Evolutionary conservation across 1,284 basidiomycete species (phyloP), one percentile per base, ranked within the genome.

Genomic region (Stygiomarasmius scandens): DNA sequence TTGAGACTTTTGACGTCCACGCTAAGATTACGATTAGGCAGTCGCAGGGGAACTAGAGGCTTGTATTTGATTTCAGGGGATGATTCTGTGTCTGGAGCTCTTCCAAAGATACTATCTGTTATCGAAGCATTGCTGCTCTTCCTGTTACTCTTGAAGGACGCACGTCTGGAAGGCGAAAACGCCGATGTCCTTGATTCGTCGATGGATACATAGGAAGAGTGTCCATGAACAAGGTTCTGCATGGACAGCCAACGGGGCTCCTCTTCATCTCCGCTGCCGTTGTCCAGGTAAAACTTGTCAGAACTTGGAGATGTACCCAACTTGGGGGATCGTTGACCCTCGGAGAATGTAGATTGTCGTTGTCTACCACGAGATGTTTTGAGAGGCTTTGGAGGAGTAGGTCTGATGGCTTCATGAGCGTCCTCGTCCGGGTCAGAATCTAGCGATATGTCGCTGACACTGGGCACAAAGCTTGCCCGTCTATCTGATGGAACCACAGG

Each of bases 1-100:
- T 86, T 85, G 55, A 88, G 68, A 8, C 78, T 77, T 55, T 77
- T 74, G 53, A 83, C 60, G 69, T 89, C 86, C 27, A 87, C 72
- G 47, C 79, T 73, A 59, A 86, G 66, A 9, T 70, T 77, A 46
- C 71, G 66, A 62, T 85, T 84, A 20, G 85, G 84, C 14, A 86
- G 66, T 6, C 74, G 75, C 19, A 50, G 20, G 56, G 60, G 67
- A 34, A 58, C 57, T 47, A 27, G 34, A 29, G 47, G 6, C 47
- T 29, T 29, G 2, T 23, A 41, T 19, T 12, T 12, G 8, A 16
- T 12, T 41, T 41, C 38, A 9, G 38, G 14, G 5, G 38, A 41
- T 12, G 38, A 9, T 41, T 12, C 14, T 5, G 16, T 16, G n/a
- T 41, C 38, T 14, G 14, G 8, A 19, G 38, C n/a, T 4, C 38